A percentile compares a stretch with the other conserved stretches of the same genome.
phyloP scores from a whole-genome alignment of 2,329 filamentous ascomycete species.

The Stagonosporopsis vannaccii region DNA sequence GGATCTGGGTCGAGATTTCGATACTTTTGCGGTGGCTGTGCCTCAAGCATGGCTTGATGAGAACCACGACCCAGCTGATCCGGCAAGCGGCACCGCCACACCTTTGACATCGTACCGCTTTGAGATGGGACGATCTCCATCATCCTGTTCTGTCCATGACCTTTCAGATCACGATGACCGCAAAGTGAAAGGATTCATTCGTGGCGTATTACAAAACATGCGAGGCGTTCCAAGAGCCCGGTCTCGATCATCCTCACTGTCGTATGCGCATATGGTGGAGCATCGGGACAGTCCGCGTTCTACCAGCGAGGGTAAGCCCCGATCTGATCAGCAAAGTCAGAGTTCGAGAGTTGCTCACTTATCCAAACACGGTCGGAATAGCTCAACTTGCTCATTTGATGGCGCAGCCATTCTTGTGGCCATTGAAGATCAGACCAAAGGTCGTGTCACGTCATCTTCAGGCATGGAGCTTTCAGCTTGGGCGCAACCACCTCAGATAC shows the following conservation, averaged over 20 bases:
- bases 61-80: slow-evolving; percentile 1
- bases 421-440: slow-evolving; percentile 20
- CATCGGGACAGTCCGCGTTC: slow-evolving; percentile 12
- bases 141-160: slow-evolving; percentile 12
- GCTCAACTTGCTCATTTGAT: slow-evolving; percentile 4
- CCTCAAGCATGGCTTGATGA: slow-evolving; percentile 10
- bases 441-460: slow-evolving; percentile 17
- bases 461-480: slow-evolving; percentile 16
- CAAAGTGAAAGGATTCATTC: slow-evolving; percentile 30
- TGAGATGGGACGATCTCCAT: slow-evolving; percentile 12
- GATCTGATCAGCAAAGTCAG: slow-evolving; percentile 1
- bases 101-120: slow-evolving; percentile 12
- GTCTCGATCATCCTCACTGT: slow-evolving; percentile 28
- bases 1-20: slow-evolving; percentile 20
- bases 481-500: slow-evolving; percentile 4
- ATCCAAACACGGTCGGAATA: neutral
- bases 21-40: slow-evolving; percentile 1
- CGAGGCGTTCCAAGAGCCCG: slow-evolving; percentile 30
- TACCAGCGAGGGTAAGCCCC: slow-evolving; percentile 8
- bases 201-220: slow-evolving; percentile 32
- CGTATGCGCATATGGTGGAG: slow-evolving; percentile 14
- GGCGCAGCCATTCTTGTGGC: slow-evolving; percentile 1
- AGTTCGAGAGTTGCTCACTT: neutral
- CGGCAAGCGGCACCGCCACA: slow-evolving; percentile 16
- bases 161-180: slow-evolving; percentile 13